Evolutionary conservation across 2,329 filamentous ascomycete genomes (phyloP).

Genomic region (Talaromyces sp.): DNA sequence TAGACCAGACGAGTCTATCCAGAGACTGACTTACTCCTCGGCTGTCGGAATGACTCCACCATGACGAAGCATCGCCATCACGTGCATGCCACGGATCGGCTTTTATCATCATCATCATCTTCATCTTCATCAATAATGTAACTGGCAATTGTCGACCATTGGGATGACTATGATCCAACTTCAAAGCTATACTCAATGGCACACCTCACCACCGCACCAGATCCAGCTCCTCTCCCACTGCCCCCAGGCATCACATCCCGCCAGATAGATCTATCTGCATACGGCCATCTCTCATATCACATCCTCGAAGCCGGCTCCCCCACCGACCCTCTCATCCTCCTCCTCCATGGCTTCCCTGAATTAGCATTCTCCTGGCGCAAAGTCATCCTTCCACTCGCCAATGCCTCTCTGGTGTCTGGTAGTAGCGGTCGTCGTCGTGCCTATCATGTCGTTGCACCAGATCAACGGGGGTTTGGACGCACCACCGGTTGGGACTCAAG

Average conservation of each 20-base stretch:
- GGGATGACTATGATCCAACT: background rate
- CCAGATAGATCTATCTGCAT: constrained; percentile 53
- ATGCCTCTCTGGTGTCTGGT: constrained; percentile 36
- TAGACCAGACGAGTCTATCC: background rate
- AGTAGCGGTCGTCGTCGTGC: background rate
- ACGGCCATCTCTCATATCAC: constrained; percentile 52
- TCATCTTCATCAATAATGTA: background rate
- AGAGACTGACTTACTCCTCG: background rate
- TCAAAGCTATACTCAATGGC: background rate
- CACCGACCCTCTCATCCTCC: constrained; percentile 51
- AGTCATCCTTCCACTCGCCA: constrained; percentile 55
- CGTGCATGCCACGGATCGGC: constrained; percentile 8
- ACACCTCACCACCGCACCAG: constrained; percentile 15
- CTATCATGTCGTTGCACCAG: constrained; percentile 62
- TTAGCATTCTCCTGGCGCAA: constrained; percentile 66
- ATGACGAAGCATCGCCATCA: constrained; percentile 10
- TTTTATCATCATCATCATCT: background rate
- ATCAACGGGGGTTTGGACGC: constrained; percentile 64
- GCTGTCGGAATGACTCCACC: constrained; percentile 8
- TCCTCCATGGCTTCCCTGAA: constrained; percentile 64
- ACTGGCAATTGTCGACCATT: background rate
- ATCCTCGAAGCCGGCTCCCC: constrained; percentile 51
- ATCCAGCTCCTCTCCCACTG: constrained; percentile 48
- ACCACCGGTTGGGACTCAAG: constrained; percentile 57
- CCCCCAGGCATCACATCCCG: constrained; percentile 52